phyloP scores from a whole-genome alignment of 2,329 filamentous ascomycete species.

The Hypoxylon sp. region DNA sequence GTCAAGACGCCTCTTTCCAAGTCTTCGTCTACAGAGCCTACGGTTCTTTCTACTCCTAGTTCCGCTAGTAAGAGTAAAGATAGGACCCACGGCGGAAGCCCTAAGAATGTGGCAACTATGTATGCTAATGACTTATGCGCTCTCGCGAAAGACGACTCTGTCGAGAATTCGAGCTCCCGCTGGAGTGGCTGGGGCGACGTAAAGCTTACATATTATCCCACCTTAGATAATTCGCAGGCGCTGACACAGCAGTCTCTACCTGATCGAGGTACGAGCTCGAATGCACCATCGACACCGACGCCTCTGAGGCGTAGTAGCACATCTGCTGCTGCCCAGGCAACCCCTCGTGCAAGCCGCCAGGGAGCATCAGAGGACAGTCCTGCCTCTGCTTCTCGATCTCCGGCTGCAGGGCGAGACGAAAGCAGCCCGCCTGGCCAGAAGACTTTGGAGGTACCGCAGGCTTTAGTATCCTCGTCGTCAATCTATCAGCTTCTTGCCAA shows the following conservation, averaged over 20 bases:
- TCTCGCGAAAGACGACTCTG: constrained; percentile 73
- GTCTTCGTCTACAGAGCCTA: constrained; percentile 64
- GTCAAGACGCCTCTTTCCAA: constrained; percentile 75
- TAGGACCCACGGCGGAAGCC: constrained; percentile 63
- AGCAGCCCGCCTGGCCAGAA: constrained; percentile 67
- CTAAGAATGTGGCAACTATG: constrained; percentile 69
- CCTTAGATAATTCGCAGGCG: constrained; percentile 55
- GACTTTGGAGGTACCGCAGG: constrained; percentile 75
- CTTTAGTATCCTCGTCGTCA: constrained; percentile 65
- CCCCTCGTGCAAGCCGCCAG: constrained; percentile 54
- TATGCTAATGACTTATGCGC: constrained; percentile 88
- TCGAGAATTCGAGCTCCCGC: constrained; percentile 55
- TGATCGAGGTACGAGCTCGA: constrained; percentile 57
- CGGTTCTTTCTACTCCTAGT: constrained; percentile 66
- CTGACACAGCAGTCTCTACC: constrained; percentile 45
- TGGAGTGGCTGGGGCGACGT: constrained; percentile 89
- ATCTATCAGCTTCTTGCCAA: constrained; percentile 71
- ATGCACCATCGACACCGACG: constrained; percentile 78
- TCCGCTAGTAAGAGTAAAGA: constrained; percentile 83
- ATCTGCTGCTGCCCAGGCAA: constrained; percentile 59
- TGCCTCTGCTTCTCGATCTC: constrained; percentile 57
- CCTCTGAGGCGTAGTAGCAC: constrained; percentile 80
- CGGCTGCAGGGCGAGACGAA: constrained; percentile 57
- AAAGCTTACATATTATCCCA: constrained; percentile 83
- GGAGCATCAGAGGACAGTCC: constrained; percentile 65